Conservation (phyloP, 2,329 filamentous ascomycete species). For the Phialophora macrospora region DNA sequence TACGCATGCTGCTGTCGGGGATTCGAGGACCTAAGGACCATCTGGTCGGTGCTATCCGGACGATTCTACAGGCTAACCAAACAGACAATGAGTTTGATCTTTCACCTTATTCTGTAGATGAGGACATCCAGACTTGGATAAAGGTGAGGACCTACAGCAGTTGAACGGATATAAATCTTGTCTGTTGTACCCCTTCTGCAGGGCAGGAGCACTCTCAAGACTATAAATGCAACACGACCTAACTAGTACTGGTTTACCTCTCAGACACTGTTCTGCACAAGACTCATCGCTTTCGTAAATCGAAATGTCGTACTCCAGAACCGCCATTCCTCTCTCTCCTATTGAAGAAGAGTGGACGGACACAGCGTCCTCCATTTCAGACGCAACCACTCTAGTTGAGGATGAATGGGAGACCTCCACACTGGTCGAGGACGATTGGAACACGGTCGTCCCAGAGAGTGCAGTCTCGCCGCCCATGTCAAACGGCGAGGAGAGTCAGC, state of each 20-base stretch:
- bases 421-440: background rate
- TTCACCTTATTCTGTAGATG: background rate
- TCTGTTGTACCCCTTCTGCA: background rate
- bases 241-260: background rate
- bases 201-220: background rate
- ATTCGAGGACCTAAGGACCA: background rate
- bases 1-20: background rate
- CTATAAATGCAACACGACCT: background rate
- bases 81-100: background rate
- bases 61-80: background rate
- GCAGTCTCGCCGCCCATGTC: background rate
- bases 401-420: slow-evolving; percentile 1
- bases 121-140: background rate
- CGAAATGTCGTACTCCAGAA: background rate
- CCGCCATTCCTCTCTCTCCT: background rate
- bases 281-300: background rate
- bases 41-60: background rate
- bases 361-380: background rate
- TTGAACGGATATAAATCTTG: background rate
- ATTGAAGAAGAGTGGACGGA: background rate
- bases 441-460: background rate
- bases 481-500: background rate
- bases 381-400: background rate
- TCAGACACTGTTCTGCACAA: background rate
- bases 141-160: background rate